These are phyloP conservation scores for Neopestalotiopsis sp. DNA, from an alignment of 2,329 filamentous ascomycete species.

Conservation along the genomic window DNA sequence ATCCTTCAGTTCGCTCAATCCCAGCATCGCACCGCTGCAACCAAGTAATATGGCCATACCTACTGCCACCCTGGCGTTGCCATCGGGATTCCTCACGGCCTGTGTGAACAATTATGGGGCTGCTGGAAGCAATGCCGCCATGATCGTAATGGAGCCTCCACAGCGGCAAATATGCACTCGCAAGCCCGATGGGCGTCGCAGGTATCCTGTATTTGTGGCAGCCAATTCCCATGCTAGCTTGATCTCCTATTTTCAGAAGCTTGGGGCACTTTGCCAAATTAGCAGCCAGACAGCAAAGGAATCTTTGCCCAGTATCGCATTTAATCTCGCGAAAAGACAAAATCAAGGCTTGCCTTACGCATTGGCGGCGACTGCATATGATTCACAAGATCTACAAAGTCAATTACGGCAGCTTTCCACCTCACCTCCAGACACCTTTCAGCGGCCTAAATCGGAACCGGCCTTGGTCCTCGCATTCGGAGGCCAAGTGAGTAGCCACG, in stretches of 20 bases:
- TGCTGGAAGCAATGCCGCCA: slow-evolving; percentile 52
- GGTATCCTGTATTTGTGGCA: not conserved
- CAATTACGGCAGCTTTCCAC: not conserved
- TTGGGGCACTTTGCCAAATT: slow-evolving; percentile 49
- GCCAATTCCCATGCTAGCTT: not conserved
- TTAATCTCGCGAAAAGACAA: not conserved
- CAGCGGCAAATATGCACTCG: slow-evolving; percentile 39
- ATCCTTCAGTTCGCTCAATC: slow-evolving; percentile 41
- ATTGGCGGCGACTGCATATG: not conserved
- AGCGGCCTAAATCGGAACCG: not conserved
- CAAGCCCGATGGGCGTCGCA: slow-evolving; percentile 46
- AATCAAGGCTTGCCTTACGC: not conserved
- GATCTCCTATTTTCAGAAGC: slow-evolving; percentile 47
- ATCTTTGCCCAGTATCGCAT: not conserved
- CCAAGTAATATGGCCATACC: slow-evolving; percentile 44
- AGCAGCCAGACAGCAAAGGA: not conserved
- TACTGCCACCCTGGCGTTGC: slow-evolving; percentile 1
- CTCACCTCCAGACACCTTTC: not conserved
- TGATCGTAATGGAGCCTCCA: slow-evolving; percentile 28
- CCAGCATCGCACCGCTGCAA: slow-evolving; percentile 53
- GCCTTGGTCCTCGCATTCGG: slow-evolving; percentile 41
- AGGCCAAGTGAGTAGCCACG: slow-evolving; percentile 35
- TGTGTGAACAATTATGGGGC: slow-evolving; percentile 59
- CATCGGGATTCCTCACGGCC: slow-evolving; percentile 28
- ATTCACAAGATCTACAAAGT: not conserved